Evolutionary conservation across 345 rosid species (phyloP).

Genomic region (Arabis hirsuta): DNA sequence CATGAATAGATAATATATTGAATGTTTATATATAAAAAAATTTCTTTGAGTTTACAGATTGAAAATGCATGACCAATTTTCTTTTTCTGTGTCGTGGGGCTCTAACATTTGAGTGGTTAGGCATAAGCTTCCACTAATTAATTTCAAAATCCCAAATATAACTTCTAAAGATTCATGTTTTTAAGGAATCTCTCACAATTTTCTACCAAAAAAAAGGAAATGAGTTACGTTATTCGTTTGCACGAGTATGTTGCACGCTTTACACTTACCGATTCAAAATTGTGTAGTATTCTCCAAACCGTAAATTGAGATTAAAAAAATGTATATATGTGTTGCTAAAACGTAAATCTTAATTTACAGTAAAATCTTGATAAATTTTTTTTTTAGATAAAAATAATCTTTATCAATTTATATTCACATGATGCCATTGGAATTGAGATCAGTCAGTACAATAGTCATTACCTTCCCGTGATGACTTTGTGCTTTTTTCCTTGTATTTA

Average conservation of each 20-base stretch:
- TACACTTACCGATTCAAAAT: background rate
- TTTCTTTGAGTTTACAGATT: background rate
- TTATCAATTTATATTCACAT: background rate
- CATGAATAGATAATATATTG: background rate
- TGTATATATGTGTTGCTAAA: too few species aligned
- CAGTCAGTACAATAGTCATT: background rate
- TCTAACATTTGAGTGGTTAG: constrained; percentile 31
- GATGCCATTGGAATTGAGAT: background rate
- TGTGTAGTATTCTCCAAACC: background rate
- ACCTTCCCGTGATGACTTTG: constrained; percentile 31
- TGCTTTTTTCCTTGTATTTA: constrained; percentile 5
- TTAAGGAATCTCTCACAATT: constrained; percentile 18
- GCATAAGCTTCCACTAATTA: constrained; percentile 22
- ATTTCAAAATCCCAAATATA: constrained; percentile 12
- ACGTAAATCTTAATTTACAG: too few species aligned
- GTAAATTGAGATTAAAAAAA: too few species aligned
- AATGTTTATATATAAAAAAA: background rate
- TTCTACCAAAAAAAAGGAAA: too few species aligned
- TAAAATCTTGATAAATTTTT: too few species aligned
- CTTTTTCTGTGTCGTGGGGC: constrained; percentile 26
- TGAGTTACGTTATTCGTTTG: background rate
- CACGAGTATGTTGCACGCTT: constrained; percentile 5
- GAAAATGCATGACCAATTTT: constrained; percentile 2
- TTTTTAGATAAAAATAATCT: too few species aligned
- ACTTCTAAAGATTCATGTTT: constrained; percentile 16